Percentiles rank a stretch among this genome's conserved stretches.
Evolutionary conservation across 257 asterid genomes (phyloP).

Genomic region (Solanum sejunctum): DNA sequence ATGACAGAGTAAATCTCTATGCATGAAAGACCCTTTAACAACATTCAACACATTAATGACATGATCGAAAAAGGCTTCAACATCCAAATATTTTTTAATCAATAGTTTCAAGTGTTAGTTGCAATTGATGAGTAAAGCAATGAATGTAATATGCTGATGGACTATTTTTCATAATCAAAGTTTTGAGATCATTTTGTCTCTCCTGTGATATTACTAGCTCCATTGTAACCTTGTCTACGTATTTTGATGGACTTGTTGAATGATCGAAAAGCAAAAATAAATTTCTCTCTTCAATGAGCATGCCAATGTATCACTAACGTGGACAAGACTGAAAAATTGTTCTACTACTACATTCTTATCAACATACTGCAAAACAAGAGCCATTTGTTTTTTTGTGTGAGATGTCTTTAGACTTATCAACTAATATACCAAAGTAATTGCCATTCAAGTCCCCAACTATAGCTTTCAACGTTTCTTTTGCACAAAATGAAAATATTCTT

Average conservation of each 20-base stretch:
- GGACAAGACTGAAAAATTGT: neutral
- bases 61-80: neutral
- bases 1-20: neutral
- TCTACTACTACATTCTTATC: neutral
- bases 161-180: neutral
- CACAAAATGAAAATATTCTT: neutral
- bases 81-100: neutral
- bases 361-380: neutral
- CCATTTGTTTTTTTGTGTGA: neutral
- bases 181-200: neutral
- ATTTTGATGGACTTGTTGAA: neutral
- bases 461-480: neutral
- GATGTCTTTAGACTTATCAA: neutral
- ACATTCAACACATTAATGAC: neutral
- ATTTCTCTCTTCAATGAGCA: neutral
- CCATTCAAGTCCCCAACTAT: neutral
- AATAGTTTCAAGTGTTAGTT: neutral
- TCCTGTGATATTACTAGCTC: neutral
- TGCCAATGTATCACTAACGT: neutral
- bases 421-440: neutral
- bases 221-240: neutral
- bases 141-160: neutral
- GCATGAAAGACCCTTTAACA: neutral
- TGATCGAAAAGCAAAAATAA: neutral
- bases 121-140: neutral